Percentiles rank a stretch among this genome's conserved stretches.
These are phyloP conservation scores for Auriscalpium orientale DNA, from an alignment of 768 basidiomycete species.

Conservation along the genomic window DNA sequence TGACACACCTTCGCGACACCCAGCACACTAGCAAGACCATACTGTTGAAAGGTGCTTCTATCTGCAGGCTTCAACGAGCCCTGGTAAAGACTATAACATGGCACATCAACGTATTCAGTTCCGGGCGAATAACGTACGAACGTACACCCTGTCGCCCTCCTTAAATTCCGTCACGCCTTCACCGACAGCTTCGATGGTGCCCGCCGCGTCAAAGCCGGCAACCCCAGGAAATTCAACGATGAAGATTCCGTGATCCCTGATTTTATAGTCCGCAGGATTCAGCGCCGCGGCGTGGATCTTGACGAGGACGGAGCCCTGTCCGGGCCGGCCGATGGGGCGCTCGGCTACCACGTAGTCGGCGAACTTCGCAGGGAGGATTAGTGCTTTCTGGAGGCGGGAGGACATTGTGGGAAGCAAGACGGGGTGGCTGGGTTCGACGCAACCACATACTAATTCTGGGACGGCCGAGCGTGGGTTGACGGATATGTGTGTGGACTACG, in stretches of 20 bases:
- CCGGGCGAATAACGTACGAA: background rate
- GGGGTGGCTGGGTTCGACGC: background rate
- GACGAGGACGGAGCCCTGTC: constrained; percentile 12
- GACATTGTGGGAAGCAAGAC: background rate
- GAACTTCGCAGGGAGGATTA: background rate
- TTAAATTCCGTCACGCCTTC: constrained; percentile 19
- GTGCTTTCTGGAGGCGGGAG: background rate
- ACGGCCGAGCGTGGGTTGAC: no score
- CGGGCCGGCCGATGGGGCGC: constrained; percentile 4
- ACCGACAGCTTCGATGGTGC: constrained; percentile 21
- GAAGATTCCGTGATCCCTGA: constrained; percentile 11
- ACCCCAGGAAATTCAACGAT: constrained; percentile 17
- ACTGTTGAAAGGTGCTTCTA: constrained; percentile 16
- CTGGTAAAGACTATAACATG: constrained; percentile 3
- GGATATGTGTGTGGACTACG: no score
- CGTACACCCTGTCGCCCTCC: constrained; percentile 22
- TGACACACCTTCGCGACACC: constrained; percentile 12
- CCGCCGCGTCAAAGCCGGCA: constrained; percentile 19
- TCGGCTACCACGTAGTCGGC: background rate
- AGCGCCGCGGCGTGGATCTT: constrained; percentile 11
- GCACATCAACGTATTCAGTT: background rate
- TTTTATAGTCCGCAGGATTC: constrained; percentile 14
- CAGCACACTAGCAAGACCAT: constrained; percentile 12
- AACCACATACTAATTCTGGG: no score
- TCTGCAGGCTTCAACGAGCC: background rate